Percentiles rank a stretch among this genome's conserved stretches.
phyloP scores from a whole-genome alignment of 1,284 basidiomycete species.

The Naganishia sp. region DNA sequence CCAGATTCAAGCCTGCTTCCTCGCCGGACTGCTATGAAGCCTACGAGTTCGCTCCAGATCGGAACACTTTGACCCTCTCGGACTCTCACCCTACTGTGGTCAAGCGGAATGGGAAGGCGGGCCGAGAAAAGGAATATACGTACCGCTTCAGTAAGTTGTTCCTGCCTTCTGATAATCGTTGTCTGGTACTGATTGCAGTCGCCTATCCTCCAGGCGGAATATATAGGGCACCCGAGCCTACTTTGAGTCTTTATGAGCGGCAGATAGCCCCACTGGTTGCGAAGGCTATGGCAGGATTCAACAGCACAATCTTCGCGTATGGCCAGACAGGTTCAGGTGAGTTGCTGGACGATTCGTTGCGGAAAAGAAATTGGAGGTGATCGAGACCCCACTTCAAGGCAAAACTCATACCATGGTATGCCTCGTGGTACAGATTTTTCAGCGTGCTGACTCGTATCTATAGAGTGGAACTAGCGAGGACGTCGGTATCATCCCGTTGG shows the following conservation, averaged over 20 bases:
- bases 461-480: slow-evolving; percentile 55
- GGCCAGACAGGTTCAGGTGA: slow-evolving; percentile 39
- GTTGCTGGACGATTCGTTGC: not conserved
- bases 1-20: slow-evolving; percentile 28
- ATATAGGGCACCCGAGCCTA: slow-evolving; percentile 51
- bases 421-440: too few relatives aligned
- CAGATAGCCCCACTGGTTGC: slow-evolving; percentile 58
- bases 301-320: slow-evolving; percentile 58
- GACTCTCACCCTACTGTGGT: slow-evolving; percentile 51
- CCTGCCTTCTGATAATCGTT: not conserved
- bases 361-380: not conserved
- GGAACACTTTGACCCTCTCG: slow-evolving; percentile 40
- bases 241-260: slow-evolving; percentile 54
- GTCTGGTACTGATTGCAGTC: not conserved
- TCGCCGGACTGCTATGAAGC: slow-evolving; percentile 40
- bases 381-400: slow-evolving; percentile 1
- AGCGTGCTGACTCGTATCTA: not conserved
- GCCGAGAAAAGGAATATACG: slow-evolving; percentile 50
- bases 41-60: slow-evolving; percentile 44
- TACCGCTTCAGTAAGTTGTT: slow-evolving; percentile 49
- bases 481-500: slow-evolving; percentile 60
- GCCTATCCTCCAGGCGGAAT: slow-evolving; percentile 46
- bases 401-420: slow-evolving; percentile 40
- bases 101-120: slow-evolving; percentile 52
- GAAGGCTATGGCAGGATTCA: slow-evolving; percentile 61